Evolutionary conservation across 345 rosid species (phyloP).

Genomic region (Eutrema yunnanense): DNA sequence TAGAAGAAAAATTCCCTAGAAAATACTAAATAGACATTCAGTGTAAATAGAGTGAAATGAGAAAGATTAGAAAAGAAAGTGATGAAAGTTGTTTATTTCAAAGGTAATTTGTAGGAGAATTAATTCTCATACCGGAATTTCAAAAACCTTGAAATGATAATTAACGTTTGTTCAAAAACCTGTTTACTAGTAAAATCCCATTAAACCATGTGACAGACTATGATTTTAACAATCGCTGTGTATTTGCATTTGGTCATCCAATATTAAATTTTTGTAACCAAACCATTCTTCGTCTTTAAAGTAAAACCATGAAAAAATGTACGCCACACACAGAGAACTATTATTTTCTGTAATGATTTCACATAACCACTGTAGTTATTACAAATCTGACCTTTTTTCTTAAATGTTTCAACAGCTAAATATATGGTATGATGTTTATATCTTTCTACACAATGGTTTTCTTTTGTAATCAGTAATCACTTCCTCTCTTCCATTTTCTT

Average conservation of each 20-base stretch:
- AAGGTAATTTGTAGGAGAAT: neutral
- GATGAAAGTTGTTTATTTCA: neutral
- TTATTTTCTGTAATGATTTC: constrained; percentile 15
- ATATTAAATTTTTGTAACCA: neutral
- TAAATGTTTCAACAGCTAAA: constrained; percentile 11
- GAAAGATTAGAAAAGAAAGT: neutral
- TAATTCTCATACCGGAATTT: neutral
- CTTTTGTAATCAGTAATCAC: neutral
- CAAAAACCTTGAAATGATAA: neutral
- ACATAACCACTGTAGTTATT: constrained; percentile 33
- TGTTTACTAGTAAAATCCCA: neutral
- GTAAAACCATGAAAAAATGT: constrained; percentile 9
- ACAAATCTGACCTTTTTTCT: constrained; percentile 23
- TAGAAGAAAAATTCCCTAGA: neutral
- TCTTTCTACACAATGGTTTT: constrained; percentile 3
- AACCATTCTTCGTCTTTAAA: constrained; percentile 16
- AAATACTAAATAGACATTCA: neutral
- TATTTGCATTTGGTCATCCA: neutral
- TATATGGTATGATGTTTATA: constrained; percentile 13
- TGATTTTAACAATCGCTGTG: neutral
- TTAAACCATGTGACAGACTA: neutral
- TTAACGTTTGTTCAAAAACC: neutral
- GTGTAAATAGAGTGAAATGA: neutral
- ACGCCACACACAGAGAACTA: neutral
- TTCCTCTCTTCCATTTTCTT: constrained; percentile 1